Evolutionary conservation across 768 basidiomycete genomes (phyloP).

Genomic region (Chalciporus chontae): DNA sequence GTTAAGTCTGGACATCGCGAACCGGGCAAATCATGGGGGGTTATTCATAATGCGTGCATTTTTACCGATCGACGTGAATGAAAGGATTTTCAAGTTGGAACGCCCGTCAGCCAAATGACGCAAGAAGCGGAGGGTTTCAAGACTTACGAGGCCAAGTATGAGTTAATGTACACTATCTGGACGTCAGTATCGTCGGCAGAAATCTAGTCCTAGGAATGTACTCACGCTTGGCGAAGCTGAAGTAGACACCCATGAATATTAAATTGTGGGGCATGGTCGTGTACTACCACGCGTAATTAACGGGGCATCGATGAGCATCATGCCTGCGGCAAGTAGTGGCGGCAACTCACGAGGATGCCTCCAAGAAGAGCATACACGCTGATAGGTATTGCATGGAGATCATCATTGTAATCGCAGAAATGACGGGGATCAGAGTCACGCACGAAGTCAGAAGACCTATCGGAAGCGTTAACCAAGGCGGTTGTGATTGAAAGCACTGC

Average conservation of each 20-base stretch:
- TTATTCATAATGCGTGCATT: neutral
- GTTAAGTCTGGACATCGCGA: constrained; percentile 39
- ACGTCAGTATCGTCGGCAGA: neutral
- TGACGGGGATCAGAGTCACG: constrained; percentile 16
- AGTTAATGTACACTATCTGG: constrained; percentile 50
- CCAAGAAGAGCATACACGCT: constrained; percentile 48
- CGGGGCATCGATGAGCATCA: too few species aligned
- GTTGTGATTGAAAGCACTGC: constrained; percentile 10
- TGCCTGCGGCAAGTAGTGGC: neutral
- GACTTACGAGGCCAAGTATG: constrained; percentile 46
- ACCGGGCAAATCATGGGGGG: neutral
- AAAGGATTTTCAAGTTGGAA: too few species aligned
- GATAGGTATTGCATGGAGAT: constrained; percentile 3
- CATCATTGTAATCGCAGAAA: neutral
- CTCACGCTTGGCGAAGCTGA: constrained; percentile 52
- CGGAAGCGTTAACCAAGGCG: constrained; percentile 17
- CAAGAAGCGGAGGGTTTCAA: neutral
- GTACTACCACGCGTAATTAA: constrained; percentile 27
- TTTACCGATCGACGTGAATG: neutral
- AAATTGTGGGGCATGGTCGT: constrained; percentile 52
- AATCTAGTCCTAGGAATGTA: neutral
- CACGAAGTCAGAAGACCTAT: constrained; percentile 39
- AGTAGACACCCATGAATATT: constrained; percentile 52
- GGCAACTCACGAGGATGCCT: constrained; percentile 34
- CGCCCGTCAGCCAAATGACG: neutral